Evolutionary conservation across 2,329 filamentous ascomycete species (phyloP), one percentile per base, ranked within the genome.

Genomic region (Orbilia oligospora): DNA sequence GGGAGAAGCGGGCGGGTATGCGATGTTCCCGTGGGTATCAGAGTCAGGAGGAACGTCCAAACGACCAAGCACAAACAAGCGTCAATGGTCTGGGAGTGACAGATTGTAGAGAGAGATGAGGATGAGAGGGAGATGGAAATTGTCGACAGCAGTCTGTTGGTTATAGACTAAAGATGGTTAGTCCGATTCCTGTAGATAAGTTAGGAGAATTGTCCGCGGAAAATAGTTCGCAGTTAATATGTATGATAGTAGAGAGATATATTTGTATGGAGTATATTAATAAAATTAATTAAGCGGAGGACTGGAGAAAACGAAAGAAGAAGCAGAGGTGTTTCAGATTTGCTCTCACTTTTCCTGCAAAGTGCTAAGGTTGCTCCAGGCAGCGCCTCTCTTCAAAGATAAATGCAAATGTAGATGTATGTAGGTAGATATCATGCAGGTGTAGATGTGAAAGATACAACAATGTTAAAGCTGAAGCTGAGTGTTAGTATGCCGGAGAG

Each of bases 41-140:
- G n/a, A 22, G 69, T 72, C 69, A 72, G 69, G 58, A 72, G 69
- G 68, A 41, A 41, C 49, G 68, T 71, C 68, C 68, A 65, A 56
- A 58, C 56, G 68, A 69, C 30, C n/a, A 20, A 49, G 51, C 58
- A 27, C 38, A 70, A 63, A 38, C 65, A 38, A 46, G 27, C 27
- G 53, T 44, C 16, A 24, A 49, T n/a, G 27, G 20, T 1, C n/a
- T 27, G 22, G 36, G 18, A 18, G 4, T 46, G 44, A 20, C 44
- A 41, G 5, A 36, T 33, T 16, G 18, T 27, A 3, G 14, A 33
- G 51, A 58, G 33, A n/a, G 49, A 12, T 30, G 18, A 22, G 20
- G 20, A 24, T 46, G 65, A 58, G 14, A n/a, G n/a, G 46, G 22
- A 33, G 49, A 36, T 20, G 18, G 65, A 68, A 41, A 41, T 41